Conservation (phyloP, 2,329 filamentous ascomycete species). For the Penicillium sumatraense region DNA sequence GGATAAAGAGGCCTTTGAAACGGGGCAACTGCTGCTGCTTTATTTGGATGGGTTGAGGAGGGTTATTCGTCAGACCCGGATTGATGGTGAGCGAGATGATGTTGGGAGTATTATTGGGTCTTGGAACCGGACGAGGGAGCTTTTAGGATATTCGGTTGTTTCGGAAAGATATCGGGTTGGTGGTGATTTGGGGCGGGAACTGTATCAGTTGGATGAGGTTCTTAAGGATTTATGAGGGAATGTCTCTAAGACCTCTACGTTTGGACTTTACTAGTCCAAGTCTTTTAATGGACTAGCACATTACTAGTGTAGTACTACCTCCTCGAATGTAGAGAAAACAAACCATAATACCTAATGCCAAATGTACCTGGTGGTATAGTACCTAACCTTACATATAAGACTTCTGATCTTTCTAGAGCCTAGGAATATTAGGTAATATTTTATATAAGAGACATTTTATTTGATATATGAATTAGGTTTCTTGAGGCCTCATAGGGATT, state of each 20-base stretch:
- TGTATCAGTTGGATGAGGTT: slow-evolving; percentile 6
- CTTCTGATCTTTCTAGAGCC: too few relatives aligned
- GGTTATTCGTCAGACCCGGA: slow-evolving; percentile 5
- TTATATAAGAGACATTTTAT: too few relatives aligned
- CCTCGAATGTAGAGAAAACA: too few relatives aligned
- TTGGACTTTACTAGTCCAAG: too few relatives aligned
- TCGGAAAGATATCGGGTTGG: slow-evolving; percentile 3
- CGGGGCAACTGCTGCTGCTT: neutral
- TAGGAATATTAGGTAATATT: too few relatives aligned
- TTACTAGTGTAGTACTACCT: neutral
- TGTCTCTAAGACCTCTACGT: neutral
- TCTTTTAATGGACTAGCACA: too few relatives aligned
- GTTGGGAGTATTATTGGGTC: neutral
- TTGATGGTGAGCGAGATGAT: neutral
- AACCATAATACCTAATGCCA: neutral
- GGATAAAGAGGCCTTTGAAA: slow-evolving; percentile 19
- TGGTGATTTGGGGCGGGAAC: slow-evolving; percentile 2
- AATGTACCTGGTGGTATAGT: neutral
- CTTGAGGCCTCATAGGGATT: too few relatives aligned
- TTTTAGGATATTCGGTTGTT: slow-evolving; percentile 1
- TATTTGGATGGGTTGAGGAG: slow-evolving; percentile 9
- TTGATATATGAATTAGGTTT: too few relatives aligned
- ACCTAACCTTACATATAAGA: too few relatives aligned
- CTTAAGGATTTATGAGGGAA: neutral
- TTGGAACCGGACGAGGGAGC: neutral